Evolutionary conservation across 176 grass and related monocot species (phyloP), one percentile per base, ranked within the genome.

Genomic region (Musa itinerans): DNA sequence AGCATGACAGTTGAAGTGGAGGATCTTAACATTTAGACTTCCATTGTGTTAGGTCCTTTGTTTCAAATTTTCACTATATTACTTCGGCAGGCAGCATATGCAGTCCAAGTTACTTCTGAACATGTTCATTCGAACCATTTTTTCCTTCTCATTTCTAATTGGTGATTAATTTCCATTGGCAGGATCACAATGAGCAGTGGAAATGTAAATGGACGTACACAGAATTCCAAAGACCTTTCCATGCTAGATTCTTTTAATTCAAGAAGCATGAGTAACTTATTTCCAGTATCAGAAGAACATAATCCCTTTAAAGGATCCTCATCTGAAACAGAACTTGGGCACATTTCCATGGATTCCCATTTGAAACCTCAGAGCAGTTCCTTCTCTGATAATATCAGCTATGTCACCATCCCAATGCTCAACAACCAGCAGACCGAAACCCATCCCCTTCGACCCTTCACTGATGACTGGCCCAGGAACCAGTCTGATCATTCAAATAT

Each of bases 391-490:
- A 62, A 62, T 62, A 9, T 17, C 57, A 62, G 20, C 57, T 19
- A 19, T 62, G 8, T n/a, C 17, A 62, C 7, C 13, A 62, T 19
- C 10, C 20, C 57, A 15, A 62, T 19, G 13, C 20, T 17, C 57
- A 62, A 21, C 20, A n/a, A 62, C 20, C 57, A 62, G 13, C 57
- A 62, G 57, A 15, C 17, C 20, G 17, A 62, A 17, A 61, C 92
- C 52, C 80, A 86, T 76, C 81, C 85, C 76, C 80, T 92, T 65
- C 92, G 84, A 16, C 83, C 86, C 66, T 96, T 92, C 54, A 86
- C 84, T 50, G 55, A 76, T 71, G 92, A 96, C 72, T 76, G 74
- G 74, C 19, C 74, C 8, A 76, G 63, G 21, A 76, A 48, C 55
- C 74, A n/a, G 8, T 62, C 17, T 62, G 57, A 62, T 62, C 57